Conservation (phyloP, 495 filamentous ascomycete genomes). For the Aspergillus wentii region DNA sequence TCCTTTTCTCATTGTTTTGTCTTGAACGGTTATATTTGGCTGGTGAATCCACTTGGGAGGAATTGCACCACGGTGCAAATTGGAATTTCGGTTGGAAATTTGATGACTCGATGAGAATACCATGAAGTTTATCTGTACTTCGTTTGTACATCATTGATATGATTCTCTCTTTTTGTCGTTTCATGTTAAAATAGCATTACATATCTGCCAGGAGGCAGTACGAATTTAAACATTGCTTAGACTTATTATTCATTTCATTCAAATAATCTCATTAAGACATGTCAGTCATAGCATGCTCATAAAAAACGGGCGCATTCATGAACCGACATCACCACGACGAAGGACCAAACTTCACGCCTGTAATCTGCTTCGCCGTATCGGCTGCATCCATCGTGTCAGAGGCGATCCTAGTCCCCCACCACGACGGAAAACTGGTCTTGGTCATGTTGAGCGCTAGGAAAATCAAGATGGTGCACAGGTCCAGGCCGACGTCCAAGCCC, state of each 20-base stretch:
- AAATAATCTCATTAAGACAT: background rate
- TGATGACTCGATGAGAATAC: slow-evolving; percentile 11
- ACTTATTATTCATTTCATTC: too few relatives aligned
- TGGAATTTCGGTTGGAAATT: too few relatives aligned
- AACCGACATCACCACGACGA: slow-evolving; percentile 38
- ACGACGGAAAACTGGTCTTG: slow-evolving; percentile 46
- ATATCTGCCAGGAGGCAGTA: too few relatives aligned
- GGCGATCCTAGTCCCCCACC: slow-evolving; percentile 61
- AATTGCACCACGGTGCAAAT: background rate
- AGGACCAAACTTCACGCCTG: slow-evolving; percentile 59
- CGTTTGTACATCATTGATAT: too few relatives aligned
- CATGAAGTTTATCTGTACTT: too few relatives aligned
- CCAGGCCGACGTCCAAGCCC: slow-evolving; percentile 64
- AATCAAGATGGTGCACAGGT: slow-evolving; percentile 62
- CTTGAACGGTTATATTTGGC: background rate
- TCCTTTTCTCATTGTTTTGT: background rate
- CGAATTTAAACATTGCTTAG: too few relatives aligned
- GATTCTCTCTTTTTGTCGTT: too few relatives aligned
- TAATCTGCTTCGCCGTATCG: slow-evolving; percentile 30
- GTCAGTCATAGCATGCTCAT: background rate
- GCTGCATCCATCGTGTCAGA: slow-evolving; percentile 38
- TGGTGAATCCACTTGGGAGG: slow-evolving; percentile 2
- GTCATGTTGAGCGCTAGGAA: slow-evolving; percentile 62
- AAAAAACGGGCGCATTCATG: too few relatives aligned
- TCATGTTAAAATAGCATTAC: too few relatives aligned